Percentiles rank a stretch among this genome's conserved stretches.
These are phyloP conservation scores for Nakazawaea peltata DNA, from an alignment of 805 yeast species.

Conservation along the genomic window DNA sequence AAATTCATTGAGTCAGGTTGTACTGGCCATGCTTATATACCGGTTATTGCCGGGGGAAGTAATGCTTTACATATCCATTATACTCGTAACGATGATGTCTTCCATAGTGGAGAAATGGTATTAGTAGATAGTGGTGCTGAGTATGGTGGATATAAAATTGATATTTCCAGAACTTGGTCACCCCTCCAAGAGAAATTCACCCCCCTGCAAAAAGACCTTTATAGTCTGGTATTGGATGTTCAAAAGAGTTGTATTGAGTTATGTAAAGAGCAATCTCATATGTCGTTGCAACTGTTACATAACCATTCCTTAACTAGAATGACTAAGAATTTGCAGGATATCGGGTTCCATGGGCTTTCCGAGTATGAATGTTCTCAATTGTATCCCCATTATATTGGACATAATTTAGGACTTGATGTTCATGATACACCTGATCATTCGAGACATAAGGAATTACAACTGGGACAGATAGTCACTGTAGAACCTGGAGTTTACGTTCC, in stretches of 20 bases:
- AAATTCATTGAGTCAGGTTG: conserved; percentile 83
- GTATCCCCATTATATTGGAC: conserved; percentile 95
- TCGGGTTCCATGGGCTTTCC: conserved; percentile 54
- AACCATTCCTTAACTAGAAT: conserved; percentile 52
- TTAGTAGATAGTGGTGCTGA: conserved; percentile 94
- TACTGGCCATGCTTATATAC: conserved; percentile 82
- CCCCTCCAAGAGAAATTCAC: conserved; percentile 74
- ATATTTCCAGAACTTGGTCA: conserved; percentile 88
- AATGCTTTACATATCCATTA: conserved; percentile 91
- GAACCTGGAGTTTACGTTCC: conserved; percentile 97
- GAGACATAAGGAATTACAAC: conserved; percentile 40
- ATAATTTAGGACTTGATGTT: conserved; percentile 87
- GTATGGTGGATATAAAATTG: conserved; percentile 90
- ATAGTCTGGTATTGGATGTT: conserved; percentile 80
- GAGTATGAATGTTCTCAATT: conserved; percentile 46
- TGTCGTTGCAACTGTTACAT: conserved; percentile 71
- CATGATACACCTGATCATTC: conserved; percentile 72
- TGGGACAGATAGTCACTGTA: conserved; percentile 83
- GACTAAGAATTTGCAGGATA: conserved; percentile 56
- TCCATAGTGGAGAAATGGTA: conserved; percentile 73
- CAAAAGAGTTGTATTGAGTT: conserved; percentile 69
- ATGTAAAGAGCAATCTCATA: conserved; percentile 45
- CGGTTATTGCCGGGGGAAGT: conserved; percentile 92
- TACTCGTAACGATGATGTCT: conserved; percentile 81
- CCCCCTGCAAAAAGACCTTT: conserved; percentile 74